These are phyloP conservation scores for Microascus cirrosus DNA, from an alignment of 2,329 filamentous ascomycete species.

Conservation along the genomic window DNA sequence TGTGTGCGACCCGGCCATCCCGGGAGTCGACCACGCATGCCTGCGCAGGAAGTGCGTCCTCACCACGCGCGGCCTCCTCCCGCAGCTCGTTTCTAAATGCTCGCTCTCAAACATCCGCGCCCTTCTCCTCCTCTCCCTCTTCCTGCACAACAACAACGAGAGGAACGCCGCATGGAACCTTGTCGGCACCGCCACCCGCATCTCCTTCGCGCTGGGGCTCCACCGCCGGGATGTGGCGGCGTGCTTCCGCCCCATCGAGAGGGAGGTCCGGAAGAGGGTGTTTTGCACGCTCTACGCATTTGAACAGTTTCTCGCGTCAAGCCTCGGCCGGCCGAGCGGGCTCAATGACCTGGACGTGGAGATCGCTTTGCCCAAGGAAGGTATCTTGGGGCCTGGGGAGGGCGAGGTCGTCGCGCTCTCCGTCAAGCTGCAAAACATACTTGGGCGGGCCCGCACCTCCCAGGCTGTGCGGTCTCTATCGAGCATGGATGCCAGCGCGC, in stretches of 20 bases:
- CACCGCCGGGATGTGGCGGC: conserved; percentile 17
- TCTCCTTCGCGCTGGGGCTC: conserved; percentile 19
- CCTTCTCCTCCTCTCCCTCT: conserved; percentile 19
- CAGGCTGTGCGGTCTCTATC: conserved; percentile 6
- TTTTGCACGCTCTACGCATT: conserved; percentile 24
- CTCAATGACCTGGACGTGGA: conserved; percentile 23
- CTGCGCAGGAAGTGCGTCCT: conserved; percentile 14
- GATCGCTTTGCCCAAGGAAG: conserved; percentile 16
- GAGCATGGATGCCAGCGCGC: conserved; percentile 2
- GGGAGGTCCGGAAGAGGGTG: conserved; percentile 21
- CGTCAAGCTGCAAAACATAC: conserved; percentile 17
- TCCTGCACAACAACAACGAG: conserved; percentile 25
- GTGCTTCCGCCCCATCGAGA: conserved; percentile 19
- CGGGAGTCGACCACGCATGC: conserved; percentile 14
- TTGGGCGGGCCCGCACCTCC: conserved; percentile 14
- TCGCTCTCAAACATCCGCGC: conserved; percentile 19
- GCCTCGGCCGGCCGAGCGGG: conserved; percentile 21
- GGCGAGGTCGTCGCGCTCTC: conserved; percentile 18
- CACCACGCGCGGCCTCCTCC: conserved; percentile 14
- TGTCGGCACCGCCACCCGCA: conserved; percentile 18
- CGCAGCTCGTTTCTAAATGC: conserved; percentile 18
- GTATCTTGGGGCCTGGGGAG: conserved; percentile 14
- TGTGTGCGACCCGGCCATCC: conserved; percentile 13
- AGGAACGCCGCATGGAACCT: conserved; percentile 24
- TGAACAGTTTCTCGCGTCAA: conserved; percentile 23